A percentile compares a stretch with the other conserved stretches of the same genome.
Conservation (phyloP, 495 filamentous ascomycete genomes). For the Podospora australis region DNA sequence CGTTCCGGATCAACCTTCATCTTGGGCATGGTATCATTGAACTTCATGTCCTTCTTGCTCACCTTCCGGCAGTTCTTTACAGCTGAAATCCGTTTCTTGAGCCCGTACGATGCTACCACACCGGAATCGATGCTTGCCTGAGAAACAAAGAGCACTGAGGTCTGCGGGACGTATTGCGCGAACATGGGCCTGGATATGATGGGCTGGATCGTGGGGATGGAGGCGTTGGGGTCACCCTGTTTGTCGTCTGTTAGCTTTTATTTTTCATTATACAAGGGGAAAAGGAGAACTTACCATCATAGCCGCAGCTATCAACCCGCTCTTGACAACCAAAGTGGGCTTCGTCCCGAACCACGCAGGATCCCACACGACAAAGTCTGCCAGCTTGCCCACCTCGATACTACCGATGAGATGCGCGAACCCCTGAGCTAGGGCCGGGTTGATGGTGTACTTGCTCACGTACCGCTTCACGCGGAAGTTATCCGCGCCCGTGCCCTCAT, state of each 20-base stretch:
- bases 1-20: slow-evolving; percentile 94
- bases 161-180: slow-evolving; percentile 61
- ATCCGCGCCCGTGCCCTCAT: slow-evolving; percentile 75
- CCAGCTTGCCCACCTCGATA: slow-evolving; percentile 84
- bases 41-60: slow-evolving; percentile 90
- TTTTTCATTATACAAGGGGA: neutral
- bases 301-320: slow-evolving; percentile 78
- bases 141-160: slow-evolving; percentile 80
- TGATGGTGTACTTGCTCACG: slow-evolving; percentile 95
- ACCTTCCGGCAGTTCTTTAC: slow-evolving; percentile 75
- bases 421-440: slow-evolving; percentile 89
- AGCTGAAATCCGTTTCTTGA: slow-evolving; percentile 75
- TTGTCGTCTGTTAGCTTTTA: neutral
- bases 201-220: slow-evolving; percentile 86
- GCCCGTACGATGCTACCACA: slow-evolving; percentile 59
- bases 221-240: slow-evolving; percentile 88
- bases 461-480: slow-evolving; percentile 94
- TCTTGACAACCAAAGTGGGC: slow-evolving; percentile 77
- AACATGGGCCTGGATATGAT: slow-evolving; percentile 86
- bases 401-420: slow-evolving; percentile 87
- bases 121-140: slow-evolving; percentile 61
- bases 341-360: slow-evolving; percentile 85
- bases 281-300: slow-evolving; percentile 61
- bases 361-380: slow-evolving; percentile 87
- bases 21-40: slow-evolving; percentile 77